Evolutionary conservation across 106 monocot genomes (phyloP).

Genomic region (Apostasia ramifera): DNA sequence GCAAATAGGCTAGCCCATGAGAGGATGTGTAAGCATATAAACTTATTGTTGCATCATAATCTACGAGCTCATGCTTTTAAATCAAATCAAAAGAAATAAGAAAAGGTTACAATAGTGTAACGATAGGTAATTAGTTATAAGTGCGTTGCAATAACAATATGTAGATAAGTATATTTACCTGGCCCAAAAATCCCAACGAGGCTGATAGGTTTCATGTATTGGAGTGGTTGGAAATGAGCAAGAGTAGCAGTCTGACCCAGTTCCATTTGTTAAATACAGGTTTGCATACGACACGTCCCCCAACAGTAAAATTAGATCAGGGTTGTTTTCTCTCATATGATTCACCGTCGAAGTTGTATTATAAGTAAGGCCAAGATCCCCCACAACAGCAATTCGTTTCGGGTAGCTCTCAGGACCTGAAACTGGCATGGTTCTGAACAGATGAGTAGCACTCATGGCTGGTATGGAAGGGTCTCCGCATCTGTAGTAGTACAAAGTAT

Average conservation of each 20-base stretch:
- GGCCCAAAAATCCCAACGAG: slow-evolving; percentile 96
- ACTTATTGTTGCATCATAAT: too few relatives aligned
- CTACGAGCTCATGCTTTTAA: too few relatives aligned
- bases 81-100: too few relatives aligned
- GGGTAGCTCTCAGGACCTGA: slow-evolving; percentile 51
- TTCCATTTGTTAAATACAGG: slow-evolving; percentile 84
- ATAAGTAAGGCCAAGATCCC: slow-evolving; percentile 88
- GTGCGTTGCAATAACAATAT: not conserved
- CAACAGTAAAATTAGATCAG: slow-evolving; percentile 63
- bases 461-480: slow-evolving; percentile 76
- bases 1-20: too few relatives aligned
- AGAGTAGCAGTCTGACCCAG: slow-evolving; percentile 80
- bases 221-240: slow-evolving; percentile 69
- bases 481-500: slow-evolving; percentile 55
- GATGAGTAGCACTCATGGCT: slow-evolving; percentile 51
- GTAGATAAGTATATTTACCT: slow-evolving; percentile 25
- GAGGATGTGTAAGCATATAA: too few relatives aligned
- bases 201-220: slow-evolving; percentile 89
- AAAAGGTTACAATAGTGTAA: too few relatives aligned
- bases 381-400: slow-evolving; percentile 61
- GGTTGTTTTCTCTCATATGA: slow-evolving; percentile 67
- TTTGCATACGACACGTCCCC: slow-evolving; percentile 92
- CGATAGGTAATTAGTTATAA: too few relatives aligned
- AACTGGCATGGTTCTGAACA: slow-evolving; percentile 74
- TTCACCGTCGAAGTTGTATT: slow-evolving; percentile 72